phyloP scores from a whole-genome alignment of 768 basidiomycete genomes.

The Collybia nuda region DNA sequence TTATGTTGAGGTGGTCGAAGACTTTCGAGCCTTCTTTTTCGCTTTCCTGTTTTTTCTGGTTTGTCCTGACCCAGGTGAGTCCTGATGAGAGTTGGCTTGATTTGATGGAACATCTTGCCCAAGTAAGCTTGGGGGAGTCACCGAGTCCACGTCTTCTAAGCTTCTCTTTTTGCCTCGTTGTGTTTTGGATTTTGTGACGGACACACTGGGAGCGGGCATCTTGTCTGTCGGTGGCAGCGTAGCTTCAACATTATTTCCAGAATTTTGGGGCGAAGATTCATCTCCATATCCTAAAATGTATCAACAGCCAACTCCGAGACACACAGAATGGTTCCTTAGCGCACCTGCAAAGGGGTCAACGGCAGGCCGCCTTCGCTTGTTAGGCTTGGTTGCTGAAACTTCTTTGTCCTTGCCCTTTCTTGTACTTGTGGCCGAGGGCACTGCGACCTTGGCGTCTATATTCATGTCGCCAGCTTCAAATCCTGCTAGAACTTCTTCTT shows the following conservation, averaged over 20 bases:
- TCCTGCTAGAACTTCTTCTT: slow-evolving; percentile 41
- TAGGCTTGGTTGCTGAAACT: slow-evolving; percentile 11
- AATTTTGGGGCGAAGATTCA: slow-evolving; percentile 8
- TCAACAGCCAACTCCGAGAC: background rate
- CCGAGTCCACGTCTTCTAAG: slow-evolving; percentile 4
- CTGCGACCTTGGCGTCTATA: slow-evolving; percentile 14
- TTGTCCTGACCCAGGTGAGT: slow-evolving; percentile 5
- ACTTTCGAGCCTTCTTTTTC: slow-evolving; percentile 34
- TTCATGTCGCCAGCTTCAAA: slow-evolving; percentile 29
- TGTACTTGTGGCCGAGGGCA: slow-evolving; percentile 26
- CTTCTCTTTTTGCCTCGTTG: slow-evolving; percentile 14
- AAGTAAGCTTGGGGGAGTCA: slow-evolving; percentile 3
- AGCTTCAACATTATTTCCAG: background rate
- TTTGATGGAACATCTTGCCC: background rate
- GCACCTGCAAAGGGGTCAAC: slow-evolving; percentile 71
- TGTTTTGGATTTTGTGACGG: slow-evolving; percentile 9
- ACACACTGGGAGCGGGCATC: background rate
- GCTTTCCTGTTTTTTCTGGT: slow-evolving; percentile 27
- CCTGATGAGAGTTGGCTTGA: background rate
- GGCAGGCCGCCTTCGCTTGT: slow-evolving; percentile 49
- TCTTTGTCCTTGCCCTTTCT: slow-evolving; percentile 32
- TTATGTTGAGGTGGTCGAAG: slow-evolving; percentile 3
- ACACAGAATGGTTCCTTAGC: slow-evolving; percentile 2
- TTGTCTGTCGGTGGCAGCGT: background rate
- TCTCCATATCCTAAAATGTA: slow-evolving; percentile 33